A percentile compares a stretch with the other conserved stretches of the same genome.
phyloP scores from a whole-genome alignment of 352 stramenopile genomes.

The Pythium chondricola region DNA sequence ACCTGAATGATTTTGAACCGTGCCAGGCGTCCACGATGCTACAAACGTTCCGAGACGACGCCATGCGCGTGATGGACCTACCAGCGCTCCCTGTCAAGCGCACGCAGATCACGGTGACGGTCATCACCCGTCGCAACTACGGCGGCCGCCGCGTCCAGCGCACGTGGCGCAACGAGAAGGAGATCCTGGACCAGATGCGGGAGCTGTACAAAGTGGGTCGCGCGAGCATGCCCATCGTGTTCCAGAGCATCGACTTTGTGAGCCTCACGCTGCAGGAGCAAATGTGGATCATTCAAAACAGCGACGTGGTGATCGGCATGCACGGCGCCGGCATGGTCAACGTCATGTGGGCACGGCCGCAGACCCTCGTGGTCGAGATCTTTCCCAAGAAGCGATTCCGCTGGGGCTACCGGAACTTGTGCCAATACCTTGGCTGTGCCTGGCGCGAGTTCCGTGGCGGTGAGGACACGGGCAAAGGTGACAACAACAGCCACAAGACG shows the following conservation, averaged over 20 bases:
- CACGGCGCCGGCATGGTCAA: slow-evolving; percentile 79
- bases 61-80: slow-evolving; percentile 1
- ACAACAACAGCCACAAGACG: slow-evolving; percentile 46
- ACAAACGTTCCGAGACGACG: slow-evolving; percentile 30
- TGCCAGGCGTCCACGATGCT: slow-evolving; percentile 51
- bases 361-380: slow-evolving; percentile 63
- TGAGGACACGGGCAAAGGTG: slow-evolving; percentile 20
- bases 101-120: slow-evolving; percentile 9
- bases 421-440: slow-evolving; percentile 58
- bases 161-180: slow-evolving; percentile 25
- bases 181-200: slow-evolving; percentile 12
- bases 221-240: slow-evolving; percentile 19
- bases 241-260: slow-evolving; percentile 64
- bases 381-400: slow-evolving; percentile 45
- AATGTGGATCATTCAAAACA: slow-evolving; percentile 55
- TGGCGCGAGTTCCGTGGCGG: slow-evolving; percentile 43
- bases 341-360: slow-evolving; percentile 47
- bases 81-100: not conserved
- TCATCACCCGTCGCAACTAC: slow-evolving; percentile 21
- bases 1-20: slow-evolving; percentile 55
- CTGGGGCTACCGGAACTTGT: slow-evolving; percentile 77
- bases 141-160: slow-evolving; percentile 17
- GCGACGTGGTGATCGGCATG: slow-evolving; percentile 78
- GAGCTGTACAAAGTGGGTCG: slow-evolving; percentile 9
- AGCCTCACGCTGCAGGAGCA: slow-evolving; percentile 46